Conservation (phyloP, 306 rosid genomes). For the Abrus precatorius region DNA sequence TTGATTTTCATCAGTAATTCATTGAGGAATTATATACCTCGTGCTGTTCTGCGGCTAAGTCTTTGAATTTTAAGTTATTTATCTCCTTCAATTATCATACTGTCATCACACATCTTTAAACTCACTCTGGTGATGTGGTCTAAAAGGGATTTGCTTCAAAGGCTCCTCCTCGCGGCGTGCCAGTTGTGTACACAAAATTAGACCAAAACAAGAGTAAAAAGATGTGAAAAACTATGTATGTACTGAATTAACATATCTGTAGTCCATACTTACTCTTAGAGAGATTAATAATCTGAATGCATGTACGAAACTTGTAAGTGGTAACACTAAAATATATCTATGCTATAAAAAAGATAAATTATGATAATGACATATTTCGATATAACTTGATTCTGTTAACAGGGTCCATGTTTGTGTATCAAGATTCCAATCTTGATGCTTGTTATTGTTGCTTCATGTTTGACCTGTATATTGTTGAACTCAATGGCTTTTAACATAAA, state of each 20-base stretch:
- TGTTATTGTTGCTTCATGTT: conserved; percentile 18
- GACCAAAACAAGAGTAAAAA: too few relatives aligned
- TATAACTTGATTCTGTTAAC: background rate
- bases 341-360: background rate
- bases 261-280: background rate
- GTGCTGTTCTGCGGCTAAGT: conserved; percentile 6
- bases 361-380: background rate
- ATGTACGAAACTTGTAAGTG: background rate
- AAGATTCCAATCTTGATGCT: background rate
- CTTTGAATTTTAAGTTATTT: conserved; percentile 17
- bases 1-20: background rate
- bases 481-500: background rate
- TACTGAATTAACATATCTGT: background rate
- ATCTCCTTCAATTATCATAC: background rate
- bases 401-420: background rate
- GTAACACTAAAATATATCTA: too few relatives aligned
- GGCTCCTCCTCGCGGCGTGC: too few relatives aligned
- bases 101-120: background rate
- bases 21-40: background rate
- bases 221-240: too few relatives aligned
- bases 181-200: too few relatives aligned
- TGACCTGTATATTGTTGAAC: conserved; percentile 25
- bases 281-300: background rate
- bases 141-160: too few relatives aligned
- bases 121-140: background rate